Evolutionary conservation across 768 basidiomycete species (phyloP).

Genomic region (Russula compacta): DNA sequence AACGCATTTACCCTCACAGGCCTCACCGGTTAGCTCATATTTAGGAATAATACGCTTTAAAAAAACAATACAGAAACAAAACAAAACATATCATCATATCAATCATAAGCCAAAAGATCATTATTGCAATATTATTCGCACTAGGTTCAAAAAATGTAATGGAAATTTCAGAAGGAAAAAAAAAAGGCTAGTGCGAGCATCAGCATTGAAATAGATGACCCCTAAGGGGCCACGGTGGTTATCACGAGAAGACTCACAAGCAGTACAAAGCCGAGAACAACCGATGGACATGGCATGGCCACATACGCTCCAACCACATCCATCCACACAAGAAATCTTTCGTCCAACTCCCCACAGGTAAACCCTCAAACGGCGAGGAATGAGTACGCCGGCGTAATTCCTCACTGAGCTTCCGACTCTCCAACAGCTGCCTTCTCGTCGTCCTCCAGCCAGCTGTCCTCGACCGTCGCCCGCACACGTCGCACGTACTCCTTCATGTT

Average conservation of each 20-base stretch:
- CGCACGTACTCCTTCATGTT: constrained; percentile 98
- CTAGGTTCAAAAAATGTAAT: background rate
- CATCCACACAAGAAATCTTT: background rate
- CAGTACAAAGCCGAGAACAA: background rate
- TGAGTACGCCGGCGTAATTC: background rate
- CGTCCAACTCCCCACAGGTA: background rate
- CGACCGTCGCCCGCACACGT: constrained; percentile 86
- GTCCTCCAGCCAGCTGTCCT: constrained; percentile 88
- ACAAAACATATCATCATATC: no score
- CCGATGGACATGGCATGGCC: background rate
- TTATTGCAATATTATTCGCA: no score
- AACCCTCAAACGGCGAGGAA: background rate
- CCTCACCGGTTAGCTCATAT: no score
- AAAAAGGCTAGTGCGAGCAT: background rate
- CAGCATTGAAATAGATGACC: background rate
- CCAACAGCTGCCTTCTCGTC: constrained; percentile 56
- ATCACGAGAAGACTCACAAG: constrained; percentile 1
- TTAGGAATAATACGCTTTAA: no score
- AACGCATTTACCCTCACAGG: no score
- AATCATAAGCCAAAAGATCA: no score
- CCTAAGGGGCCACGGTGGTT: background rate
- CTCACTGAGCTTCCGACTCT: constrained; percentile 25
- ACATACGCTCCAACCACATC: background rate
- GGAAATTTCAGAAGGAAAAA: background rate
- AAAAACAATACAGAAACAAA: no score